These are phyloP conservation scores for Ustilago sp. DNA, from an alignment of 1,284 basidiomycete species.

Conservation along the genomic window DNA sequence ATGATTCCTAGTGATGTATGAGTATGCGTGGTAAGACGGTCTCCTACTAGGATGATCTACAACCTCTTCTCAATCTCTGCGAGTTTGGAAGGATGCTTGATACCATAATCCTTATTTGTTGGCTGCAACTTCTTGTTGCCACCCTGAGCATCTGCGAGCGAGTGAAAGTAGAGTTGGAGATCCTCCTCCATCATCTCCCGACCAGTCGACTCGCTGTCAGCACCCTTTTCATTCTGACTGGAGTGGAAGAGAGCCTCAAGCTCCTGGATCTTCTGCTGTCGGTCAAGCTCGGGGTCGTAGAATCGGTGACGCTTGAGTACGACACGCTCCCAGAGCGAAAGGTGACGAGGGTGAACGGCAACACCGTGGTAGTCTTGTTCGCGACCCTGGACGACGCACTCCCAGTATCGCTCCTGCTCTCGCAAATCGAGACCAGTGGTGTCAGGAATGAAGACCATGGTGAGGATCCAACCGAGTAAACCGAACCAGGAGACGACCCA, in stretches of 20 bases:
- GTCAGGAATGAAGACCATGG: conserved; percentile 72
- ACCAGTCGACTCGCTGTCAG: conserved; percentile 19
- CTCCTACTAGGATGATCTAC: conserved; percentile 1
- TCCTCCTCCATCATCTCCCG: conserved; percentile 54
- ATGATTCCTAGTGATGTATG: conserved; percentile 3
- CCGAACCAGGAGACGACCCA: conserved; percentile 74
- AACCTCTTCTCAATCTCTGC: conserved; percentile 59
- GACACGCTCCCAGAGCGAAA: conserved; percentile 72
- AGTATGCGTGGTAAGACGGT: background rate
- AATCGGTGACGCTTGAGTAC: conserved; percentile 72
- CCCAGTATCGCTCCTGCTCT: conserved; percentile 75
- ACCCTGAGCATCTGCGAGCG: conserved; percentile 49
- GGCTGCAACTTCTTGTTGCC: conserved; percentile 44
- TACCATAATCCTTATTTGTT: background rate
- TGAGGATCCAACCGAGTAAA: conserved; percentile 72
- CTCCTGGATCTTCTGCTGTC: conserved; percentile 72
- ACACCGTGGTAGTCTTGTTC: conserved; percentile 73
- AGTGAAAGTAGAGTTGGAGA: conserved; percentile 58
- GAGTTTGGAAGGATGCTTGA: conserved; percentile 54
- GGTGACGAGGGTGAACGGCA: conserved; percentile 73
- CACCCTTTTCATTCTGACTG: conserved; percentile 41
- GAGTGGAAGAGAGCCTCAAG: conserved; percentile 71
- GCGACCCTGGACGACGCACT: conserved; percentile 72
- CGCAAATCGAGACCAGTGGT: conserved; percentile 74
- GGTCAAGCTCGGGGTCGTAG: conserved; percentile 73